A percentile compares a stretch with the other conserved stretches of the same genome.
Evolutionary conservation across 1,284 basidiomycete genomes (phyloP).

Genomic region (Termitomyces sp.): DNA sequence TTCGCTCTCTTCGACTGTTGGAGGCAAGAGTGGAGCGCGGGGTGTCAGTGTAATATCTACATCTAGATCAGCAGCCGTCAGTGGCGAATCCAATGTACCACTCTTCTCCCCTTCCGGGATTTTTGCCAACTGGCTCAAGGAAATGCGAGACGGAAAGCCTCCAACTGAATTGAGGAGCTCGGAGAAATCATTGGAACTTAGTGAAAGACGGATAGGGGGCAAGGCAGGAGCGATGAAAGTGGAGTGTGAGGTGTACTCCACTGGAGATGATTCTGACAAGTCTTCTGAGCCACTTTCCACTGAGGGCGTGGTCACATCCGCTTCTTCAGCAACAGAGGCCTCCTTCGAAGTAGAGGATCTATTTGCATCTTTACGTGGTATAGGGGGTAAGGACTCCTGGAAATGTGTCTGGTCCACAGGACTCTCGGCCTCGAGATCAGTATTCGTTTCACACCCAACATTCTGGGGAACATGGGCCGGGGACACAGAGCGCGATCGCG

Average conservation of each 20-base stretch:
- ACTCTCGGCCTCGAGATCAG: conserved; percentile 49
- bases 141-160: conserved; percentile 32
- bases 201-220: conserved; percentile 78
- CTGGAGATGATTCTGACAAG: conserved; percentile 48
- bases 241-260: conserved; percentile 60
- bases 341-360: conserved; percentile 8
- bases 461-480: conserved; percentile 64
- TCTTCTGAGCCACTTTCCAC: conserved; percentile 25
- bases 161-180: conserved; percentile 56
- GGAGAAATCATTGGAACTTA: conserved; percentile 75
- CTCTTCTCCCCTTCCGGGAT: conserved; percentile 32
- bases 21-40: conserved; percentile 16
- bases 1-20: conserved; percentile 15
- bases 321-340: conserved; percentile 4
- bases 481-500: conserved; percentile 44
- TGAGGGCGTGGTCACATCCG: conserved; percentile 15
- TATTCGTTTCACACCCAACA: conserved; percentile 71
- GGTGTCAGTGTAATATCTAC: conserved; percentile 19
- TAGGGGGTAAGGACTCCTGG: conserved; percentile 34
- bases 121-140: conserved; percentile 39
- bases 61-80: conserved; percentile 11
- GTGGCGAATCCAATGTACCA: conserved; percentile 8
- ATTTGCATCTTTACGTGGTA: conserved; percentile 44
- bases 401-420: conserved; percentile 24
- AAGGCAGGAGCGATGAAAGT: conserved; percentile 78